A percentile compares a stretch with the other conserved stretches of the same genome.
Evolutionary conservation across 2,329 filamentous ascomycete species (phyloP).

Genomic region (Fusarium papillatum): DNA sequence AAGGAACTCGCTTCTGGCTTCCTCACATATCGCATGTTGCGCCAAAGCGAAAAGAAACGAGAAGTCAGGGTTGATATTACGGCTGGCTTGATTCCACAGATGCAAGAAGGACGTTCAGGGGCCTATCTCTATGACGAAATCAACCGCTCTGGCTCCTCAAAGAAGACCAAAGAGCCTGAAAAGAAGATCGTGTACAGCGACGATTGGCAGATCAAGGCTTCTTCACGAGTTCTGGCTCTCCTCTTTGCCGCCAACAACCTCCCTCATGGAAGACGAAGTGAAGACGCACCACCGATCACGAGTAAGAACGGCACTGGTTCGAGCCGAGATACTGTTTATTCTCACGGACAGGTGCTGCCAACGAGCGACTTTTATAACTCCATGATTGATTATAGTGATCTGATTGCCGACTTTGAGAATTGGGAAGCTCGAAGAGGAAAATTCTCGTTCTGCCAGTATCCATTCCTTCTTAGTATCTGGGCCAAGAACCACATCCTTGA

Average conservation of each 20-base stretch:
- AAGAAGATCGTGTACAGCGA: conserved; percentile 77
- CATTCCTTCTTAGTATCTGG: conserved; percentile 92
- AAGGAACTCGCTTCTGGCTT: conserved; percentile 86
- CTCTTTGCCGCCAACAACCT: conserved; percentile 86
- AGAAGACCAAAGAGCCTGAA: conserved; percentile 67
- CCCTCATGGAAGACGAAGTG: conserved; percentile 52
- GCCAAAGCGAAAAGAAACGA: conserved; percentile 77
- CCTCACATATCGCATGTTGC: conserved; percentile 82
- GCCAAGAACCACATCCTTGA: conserved; percentile 93
- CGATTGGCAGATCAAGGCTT: conserved; percentile 91
- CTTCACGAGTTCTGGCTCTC: conserved; percentile 83
- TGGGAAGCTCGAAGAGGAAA: conserved; percentile 84
- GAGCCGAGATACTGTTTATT: conserved; percentile 44
- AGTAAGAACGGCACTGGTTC: conserved; percentile 43
- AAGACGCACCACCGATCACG: conserved; percentile 35
- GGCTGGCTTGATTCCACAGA: conserved; percentile 79
- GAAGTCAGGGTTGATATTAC: conserved; percentile 72
- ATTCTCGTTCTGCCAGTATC: conserved; percentile 93
- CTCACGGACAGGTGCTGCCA: conserved; percentile 76
- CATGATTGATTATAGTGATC: conserved; percentile 86
- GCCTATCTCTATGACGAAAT: conserved; percentile 86
- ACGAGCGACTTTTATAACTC: conserved; percentile 92
- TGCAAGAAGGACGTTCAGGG: conserved; percentile 75
- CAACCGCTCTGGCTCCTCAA: conserved; percentile 63
- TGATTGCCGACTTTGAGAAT: conserved; percentile 87